Evolutionary conservation across 164 flowering plant genomes (phyloP).

Genomic region (Brasenia schreberi): DNA sequence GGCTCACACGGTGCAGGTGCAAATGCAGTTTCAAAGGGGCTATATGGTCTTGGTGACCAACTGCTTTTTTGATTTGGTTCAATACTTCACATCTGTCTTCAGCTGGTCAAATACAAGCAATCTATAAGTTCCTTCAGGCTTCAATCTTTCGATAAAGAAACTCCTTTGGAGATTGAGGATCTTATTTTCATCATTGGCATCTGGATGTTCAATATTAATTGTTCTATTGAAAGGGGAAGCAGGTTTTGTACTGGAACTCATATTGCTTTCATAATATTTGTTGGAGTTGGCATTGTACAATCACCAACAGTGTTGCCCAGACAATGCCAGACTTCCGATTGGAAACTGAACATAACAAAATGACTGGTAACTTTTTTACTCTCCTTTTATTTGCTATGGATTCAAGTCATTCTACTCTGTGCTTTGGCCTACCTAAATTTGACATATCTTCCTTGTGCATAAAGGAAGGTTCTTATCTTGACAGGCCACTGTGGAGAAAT

Average conservation of each 20-base stretch:
- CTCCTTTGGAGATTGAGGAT: background rate
- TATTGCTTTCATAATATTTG: background rate
- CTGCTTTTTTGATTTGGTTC: too few species aligned
- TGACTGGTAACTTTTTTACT: background rate
- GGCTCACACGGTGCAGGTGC: conserved; percentile 64
- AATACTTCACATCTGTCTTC: background rate
- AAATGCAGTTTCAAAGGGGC: conserved; percentile 64
- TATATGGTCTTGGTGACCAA: conserved; percentile 53
- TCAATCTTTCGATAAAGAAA: background rate
- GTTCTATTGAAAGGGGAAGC: background rate
- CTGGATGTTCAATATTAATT: background rate
- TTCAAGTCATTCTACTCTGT: background rate
- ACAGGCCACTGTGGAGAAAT: background rate
- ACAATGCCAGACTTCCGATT: background rate
- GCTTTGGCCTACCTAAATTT: background rate
- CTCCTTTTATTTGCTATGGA: too few species aligned
- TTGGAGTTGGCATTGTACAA: background rate
- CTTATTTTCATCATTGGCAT: background rate
- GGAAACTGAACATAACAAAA: background rate
- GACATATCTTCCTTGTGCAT: background rate
- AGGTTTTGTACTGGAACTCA: background rate
- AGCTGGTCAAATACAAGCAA: background rate
- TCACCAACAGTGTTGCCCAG: background rate
- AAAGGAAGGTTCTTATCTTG: background rate
- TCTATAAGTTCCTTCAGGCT: background rate